Percentiles rank a stretch among this genome's conserved stretches.
These are phyloP conservation scores for Penicillium sp. DNA, from an alignment of 2,329 filamentous ascomycete genomes.

Conservation along the genomic window DNA sequence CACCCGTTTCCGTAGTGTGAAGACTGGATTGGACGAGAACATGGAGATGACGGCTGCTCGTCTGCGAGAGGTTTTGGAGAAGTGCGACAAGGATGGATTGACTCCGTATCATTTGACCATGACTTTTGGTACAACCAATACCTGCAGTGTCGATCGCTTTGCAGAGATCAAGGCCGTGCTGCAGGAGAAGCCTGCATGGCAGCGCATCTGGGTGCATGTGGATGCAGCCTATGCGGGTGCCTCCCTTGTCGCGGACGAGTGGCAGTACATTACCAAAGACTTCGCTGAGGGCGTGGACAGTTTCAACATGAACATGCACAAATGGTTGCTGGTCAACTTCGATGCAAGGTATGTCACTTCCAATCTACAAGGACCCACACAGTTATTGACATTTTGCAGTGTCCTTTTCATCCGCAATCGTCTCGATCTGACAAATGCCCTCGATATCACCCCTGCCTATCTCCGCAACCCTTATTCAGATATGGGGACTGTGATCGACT, in stretches of 20 bases:
- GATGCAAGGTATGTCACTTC: slow-evolving; percentile 57
- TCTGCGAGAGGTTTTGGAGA: slow-evolving; percentile 63
- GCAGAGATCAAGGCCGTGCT: slow-evolving; percentile 63
- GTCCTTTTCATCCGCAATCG: slow-evolving; percentile 78
- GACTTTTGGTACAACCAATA: slow-evolving; percentile 82
- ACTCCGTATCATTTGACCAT: slow-evolving; percentile 85
- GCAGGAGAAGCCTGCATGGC: slow-evolving; percentile 46
- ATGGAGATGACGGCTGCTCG: slow-evolving; percentile 69
- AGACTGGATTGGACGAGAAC: slow-evolving; percentile 61
- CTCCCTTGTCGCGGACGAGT: slow-evolving; percentile 78
- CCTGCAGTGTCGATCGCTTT: slow-evolving; percentile 85
- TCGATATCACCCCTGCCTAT: slow-evolving; percentile 79
- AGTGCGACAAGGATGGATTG: slow-evolving; percentile 67
- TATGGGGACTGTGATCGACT: slow-evolving; percentile 84
- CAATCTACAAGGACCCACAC: background rate
- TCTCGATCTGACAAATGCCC: slow-evolving; percentile 72
- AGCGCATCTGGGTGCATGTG: slow-evolving; percentile 82
- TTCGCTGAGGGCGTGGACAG: slow-evolving; percentile 71
- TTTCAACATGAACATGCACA: slow-evolving; percentile 96
- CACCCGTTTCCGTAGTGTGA: slow-evolving; percentile 73
- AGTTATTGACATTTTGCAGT: slow-evolving; percentile 50
- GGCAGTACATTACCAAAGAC: slow-evolving; percentile 65
- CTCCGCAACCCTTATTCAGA: slow-evolving; percentile 80
- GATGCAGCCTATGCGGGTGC: slow-evolving; percentile 92
- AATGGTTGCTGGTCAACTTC: slow-evolving; percentile 95